Evolutionary conservation across 495 filamentous ascomycete genomes (phyloP), one percentile per base, ranked within the genome.

Genomic region (Trichoderma asperelloides): DNA sequence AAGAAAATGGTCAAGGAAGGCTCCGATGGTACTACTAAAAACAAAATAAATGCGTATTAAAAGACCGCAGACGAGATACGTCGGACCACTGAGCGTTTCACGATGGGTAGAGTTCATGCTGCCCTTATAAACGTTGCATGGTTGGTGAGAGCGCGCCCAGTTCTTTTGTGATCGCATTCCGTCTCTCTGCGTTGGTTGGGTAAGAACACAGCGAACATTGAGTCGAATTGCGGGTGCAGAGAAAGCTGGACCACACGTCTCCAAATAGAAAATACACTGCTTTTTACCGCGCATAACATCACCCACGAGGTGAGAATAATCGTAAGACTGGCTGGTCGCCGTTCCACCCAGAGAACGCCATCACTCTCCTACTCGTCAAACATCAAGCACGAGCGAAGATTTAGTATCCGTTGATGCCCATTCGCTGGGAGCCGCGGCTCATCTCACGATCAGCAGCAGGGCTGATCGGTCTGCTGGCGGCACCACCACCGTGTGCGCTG

Each of bases 381-480:
- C 68, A 33, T 60, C 25, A 60, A 60, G 25, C 55, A 60, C 25
- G 27, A 16, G 67, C 41, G 65, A 28, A 62, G 57, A 66, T 69
- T 79, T 89, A 95, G 81, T 96, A 96, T 76, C 95, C 95, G 76
- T 98, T 98, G 93, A 98, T 96, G 55, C 91, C 96, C 85, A 93
- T 90, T 72, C 95, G 86, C 81, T 97, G 92, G 63, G 92, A 96
- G 82, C 91, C 92, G 73, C 95, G 87, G 89, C 96, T 98, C 72
- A 98, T 82, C 78, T 98, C 95, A 67, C 96, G 86, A 66, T 98
- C 95, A 27, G 96, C 93, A 65, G 92, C 85, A 39, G 95, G 95
- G 73, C 89, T 93, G 82, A 98, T 98, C 68, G 95, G 95, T 75
- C 95, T 84, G 83, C 91, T 95, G 70, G 90, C 88, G 77, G 91